phyloP scores from a whole-genome alignment of 208 protist species.

The Acanthamoeba castellanii region DNA sequence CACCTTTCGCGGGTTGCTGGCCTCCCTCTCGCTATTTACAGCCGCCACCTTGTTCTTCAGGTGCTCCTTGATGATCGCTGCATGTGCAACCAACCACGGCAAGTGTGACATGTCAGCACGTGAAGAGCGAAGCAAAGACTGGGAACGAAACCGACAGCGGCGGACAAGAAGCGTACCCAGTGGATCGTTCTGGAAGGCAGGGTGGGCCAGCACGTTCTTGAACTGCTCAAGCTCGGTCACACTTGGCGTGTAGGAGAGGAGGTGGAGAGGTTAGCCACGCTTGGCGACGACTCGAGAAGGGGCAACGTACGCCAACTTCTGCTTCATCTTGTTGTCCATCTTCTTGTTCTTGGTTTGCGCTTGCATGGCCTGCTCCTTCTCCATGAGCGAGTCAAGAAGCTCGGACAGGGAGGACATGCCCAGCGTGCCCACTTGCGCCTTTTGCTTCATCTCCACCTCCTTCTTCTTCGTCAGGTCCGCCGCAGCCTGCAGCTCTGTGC shows the following conservation, averaged over 20 bases:
- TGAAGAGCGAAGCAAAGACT: no score
- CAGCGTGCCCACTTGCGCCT: slow-evolving; percentile 29
- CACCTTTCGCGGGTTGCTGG: slow-evolving; percentile 22
- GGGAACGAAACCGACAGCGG: no score
- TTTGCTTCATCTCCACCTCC: background rate
- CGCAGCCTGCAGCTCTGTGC: slow-evolving; percentile 6
- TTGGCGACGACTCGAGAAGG: background rate
- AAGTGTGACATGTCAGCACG: background rate
- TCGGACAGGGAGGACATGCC: slow-evolving; percentile 38
- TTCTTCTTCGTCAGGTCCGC: slow-evolving; percentile 29
- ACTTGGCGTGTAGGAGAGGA: background rate
- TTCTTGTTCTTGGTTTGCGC: slow-evolving; percentile 28
- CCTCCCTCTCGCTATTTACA: slow-evolving; percentile 33
- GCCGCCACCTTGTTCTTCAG: slow-evolving; percentile 42
- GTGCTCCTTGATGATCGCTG: slow-evolving; percentile 55
- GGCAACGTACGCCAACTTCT: slow-evolving; percentile 3
- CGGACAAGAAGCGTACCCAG: background rate
- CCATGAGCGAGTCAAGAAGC: slow-evolving; percentile 16
- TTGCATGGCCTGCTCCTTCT: slow-evolving; percentile 33
- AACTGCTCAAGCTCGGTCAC: slow-evolving; percentile 49
- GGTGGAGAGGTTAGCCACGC: no score
- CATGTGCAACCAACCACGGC: background rate
- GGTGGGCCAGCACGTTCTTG: slow-evolving; percentile 58
- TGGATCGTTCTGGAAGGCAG: slow-evolving; percentile 39
- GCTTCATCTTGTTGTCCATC: background rate